Evolutionary conservation across 805 yeast genomes (phyloP).

Genomic region (Wickerhamiella spandovensis): DNA sequence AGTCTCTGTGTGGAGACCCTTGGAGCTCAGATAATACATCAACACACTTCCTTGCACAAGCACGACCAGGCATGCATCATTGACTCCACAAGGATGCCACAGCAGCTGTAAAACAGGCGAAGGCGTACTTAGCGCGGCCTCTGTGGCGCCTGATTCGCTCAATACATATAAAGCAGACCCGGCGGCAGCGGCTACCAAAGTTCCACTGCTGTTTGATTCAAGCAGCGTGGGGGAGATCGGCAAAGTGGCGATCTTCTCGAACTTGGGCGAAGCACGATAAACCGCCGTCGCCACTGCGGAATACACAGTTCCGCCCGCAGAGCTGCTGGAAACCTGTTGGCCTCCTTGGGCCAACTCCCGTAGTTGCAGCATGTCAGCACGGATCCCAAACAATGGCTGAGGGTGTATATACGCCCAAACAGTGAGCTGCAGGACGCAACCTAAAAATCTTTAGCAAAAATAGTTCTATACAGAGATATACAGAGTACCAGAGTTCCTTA

Average conservation of each 20-base stretch:
- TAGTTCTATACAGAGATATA: no score
- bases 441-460: not conserved
- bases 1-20: slow-evolving; percentile 16
- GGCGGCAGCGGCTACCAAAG: slow-evolving; percentile 32
- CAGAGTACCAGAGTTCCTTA: no score
- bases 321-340: not conserved
- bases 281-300: not conserved
- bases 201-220: slow-evolving; percentile 30
- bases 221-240: slow-evolving; percentile 13
- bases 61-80: slow-evolving; percentile 32
- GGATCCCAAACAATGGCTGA: no score
- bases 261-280: not conserved
- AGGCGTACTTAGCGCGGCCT: not conserved
- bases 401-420: no score
- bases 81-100: slow-evolving; percentile 35
- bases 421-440: not conserved
- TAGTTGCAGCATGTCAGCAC: slow-evolving; percentile 1
- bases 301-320: not conserved
- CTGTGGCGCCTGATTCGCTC: not conserved
- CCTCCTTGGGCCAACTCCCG: not conserved
- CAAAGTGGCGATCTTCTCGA: not conserved
- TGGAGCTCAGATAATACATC: slow-evolving; percentile 16
- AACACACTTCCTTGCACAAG: slow-evolving; percentile 24
- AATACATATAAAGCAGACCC: slow-evolving; percentile 22
- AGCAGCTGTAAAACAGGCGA: slow-evolving; percentile 25